A percentile compares a stretch with the other conserved stretches of the same genome.
phyloP scores from a whole-genome alignment of 768 basidiomycete species.

The Naematelia aurantialba region DNA sequence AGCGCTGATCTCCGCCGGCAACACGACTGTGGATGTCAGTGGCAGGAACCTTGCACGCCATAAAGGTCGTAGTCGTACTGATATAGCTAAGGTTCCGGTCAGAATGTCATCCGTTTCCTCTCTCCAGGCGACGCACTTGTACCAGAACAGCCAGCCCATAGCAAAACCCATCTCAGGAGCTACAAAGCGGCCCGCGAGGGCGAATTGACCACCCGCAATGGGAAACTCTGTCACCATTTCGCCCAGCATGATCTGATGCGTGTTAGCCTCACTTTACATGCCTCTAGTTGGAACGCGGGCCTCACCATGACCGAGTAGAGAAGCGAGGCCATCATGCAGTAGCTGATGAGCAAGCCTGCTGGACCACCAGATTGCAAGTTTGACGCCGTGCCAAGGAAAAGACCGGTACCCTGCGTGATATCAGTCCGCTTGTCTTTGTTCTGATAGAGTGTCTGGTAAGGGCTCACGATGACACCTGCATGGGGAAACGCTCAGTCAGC shows the following conservation, averaged over 20 bases:
- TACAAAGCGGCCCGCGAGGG: constrained; percentile 21
- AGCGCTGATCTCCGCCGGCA: neutral
- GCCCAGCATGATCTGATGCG: constrained; percentile 9
- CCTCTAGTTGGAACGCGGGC: no score
- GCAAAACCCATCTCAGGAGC: constrained; percentile 56
- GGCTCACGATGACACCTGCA: constrained; percentile 6
- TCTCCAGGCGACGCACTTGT: constrained; percentile 2
- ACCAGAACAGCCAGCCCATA: constrained; percentile 18
- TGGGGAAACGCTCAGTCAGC: neutral
- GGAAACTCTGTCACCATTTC: constrained; percentile 24
- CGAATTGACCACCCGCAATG: constrained; percentile 4
- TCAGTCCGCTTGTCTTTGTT: neutral
- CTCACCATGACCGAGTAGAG: constrained; percentile 33
- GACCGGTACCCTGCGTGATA: constrained; percentile 21
- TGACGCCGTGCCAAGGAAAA: constrained; percentile 57
- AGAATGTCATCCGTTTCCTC: neutral
- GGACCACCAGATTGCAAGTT: constrained; percentile 62
- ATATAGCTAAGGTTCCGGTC: neutral
- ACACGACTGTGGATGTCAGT: neutral
- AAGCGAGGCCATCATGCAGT: constrained; percentile 47
- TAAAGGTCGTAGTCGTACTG: neutral
- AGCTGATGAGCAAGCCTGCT: constrained; percentile 70
- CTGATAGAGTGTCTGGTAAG: neutral
- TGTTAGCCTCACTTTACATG: no score
- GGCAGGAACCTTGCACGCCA: neutral